Percentiles rank a stretch among this genome's conserved stretches.
Evolutionary conservation across 2,329 filamentous ascomycete species (phyloP).

Genomic region (Fusarium circinatum): DNA sequence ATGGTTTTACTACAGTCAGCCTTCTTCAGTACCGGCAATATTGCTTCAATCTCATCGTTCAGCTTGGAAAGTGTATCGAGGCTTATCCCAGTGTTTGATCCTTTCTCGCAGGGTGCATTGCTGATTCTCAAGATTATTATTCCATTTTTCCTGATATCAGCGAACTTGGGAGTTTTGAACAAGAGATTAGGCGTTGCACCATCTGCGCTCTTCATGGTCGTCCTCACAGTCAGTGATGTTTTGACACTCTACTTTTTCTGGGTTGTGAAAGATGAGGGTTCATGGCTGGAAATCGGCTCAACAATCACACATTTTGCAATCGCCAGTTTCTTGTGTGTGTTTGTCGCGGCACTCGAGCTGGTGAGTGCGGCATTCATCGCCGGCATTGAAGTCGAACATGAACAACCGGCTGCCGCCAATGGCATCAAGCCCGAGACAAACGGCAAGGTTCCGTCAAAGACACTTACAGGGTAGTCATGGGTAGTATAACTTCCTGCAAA

Average conservation of each 20-base stretch:
- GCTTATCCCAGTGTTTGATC: slow-evolving; percentile 91
- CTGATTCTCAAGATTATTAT: slow-evolving; percentile 91
- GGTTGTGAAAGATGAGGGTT: slow-evolving; percentile 95
- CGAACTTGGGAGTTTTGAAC: slow-evolving; percentile 94
- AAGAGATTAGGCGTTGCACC: slow-evolving; percentile 84
- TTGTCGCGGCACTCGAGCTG: slow-evolving; percentile 87
- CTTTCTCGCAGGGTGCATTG: slow-evolving; percentile 88
- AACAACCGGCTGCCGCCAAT: slow-evolving; percentile 2
- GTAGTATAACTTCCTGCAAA: not conserved
- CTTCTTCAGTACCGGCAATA: slow-evolving; percentile 97
- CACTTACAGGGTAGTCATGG: slow-evolving; percentile 7
- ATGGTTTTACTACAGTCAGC: slow-evolving; percentile 93
- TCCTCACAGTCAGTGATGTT: slow-evolving; percentile 91
- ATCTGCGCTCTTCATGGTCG: slow-evolving; percentile 91
- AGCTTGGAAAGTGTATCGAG: slow-evolving; percentile 89
- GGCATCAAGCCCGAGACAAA: slow-evolving; percentile 20
- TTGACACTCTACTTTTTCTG: slow-evolving; percentile 97
- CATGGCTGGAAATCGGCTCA: slow-evolving; percentile 96
- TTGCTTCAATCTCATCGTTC: slow-evolving; percentile 93
- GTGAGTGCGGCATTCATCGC: slow-evolving; percentile 85
- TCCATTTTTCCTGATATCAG: slow-evolving; percentile 90
- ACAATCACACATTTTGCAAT: slow-evolving; percentile 97
- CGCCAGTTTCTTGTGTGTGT: slow-evolving; percentile 87
- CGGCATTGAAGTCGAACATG: slow-evolving; percentile 74
- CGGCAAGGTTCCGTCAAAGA: slow-evolving; percentile 17